phyloP scores from a whole-genome alignment of 768 basidiomycete species.

The Pulveroboletus ravenelii region DNA sequence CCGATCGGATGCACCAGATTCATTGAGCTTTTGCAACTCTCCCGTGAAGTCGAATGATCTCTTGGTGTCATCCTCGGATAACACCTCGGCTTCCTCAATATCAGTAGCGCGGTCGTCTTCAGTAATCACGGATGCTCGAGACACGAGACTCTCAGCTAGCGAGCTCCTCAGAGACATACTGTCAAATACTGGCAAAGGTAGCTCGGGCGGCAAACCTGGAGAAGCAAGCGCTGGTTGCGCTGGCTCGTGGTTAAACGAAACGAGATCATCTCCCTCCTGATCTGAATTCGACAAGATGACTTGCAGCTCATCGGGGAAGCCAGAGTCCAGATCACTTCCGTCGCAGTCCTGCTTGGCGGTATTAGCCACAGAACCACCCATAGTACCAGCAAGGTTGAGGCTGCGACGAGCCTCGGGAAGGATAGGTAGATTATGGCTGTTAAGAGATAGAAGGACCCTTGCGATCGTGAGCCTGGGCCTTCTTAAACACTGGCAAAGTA shows the following conservation, averaged over 20 bases:
- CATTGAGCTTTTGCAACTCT: conserved; percentile 64
- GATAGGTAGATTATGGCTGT: conserved; percentile 34
- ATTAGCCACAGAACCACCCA: conserved; percentile 50
- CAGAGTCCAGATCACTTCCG: conserved; percentile 63
- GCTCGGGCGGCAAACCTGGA: conserved; percentile 50
- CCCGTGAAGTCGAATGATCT: conserved; percentile 85
- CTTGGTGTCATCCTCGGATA: conserved; percentile 65
- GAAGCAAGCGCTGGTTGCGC: conserved; percentile 23
- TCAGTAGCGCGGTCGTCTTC: conserved; percentile 41
- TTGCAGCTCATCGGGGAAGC: conserved; percentile 77
- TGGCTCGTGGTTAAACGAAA: conserved; percentile 25
- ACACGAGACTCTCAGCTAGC: conserved; percentile 32
- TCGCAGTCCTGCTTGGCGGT: conserved; percentile 44
- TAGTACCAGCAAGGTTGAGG: conserved; percentile 63
- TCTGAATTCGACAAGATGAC: conserved; percentile 48
- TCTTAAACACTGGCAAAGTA: conserved; percentile 35
- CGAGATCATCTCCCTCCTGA: conserved; percentile 39
- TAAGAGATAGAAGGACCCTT: conserved; percentile 21
- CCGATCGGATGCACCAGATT: conserved; percentile 64
- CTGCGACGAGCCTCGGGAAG: conserved; percentile 48
- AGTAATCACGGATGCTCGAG: conserved; percentile 48
- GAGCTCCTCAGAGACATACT: conserved; percentile 7
- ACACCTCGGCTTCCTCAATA: conserved; percentile 37
- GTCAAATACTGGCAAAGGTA: conserved; percentile 33
- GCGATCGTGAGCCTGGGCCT: conserved; percentile 19